phyloP scores from a whole-genome alignment of 345 rosid species.

The Clausena lansium region DNA sequence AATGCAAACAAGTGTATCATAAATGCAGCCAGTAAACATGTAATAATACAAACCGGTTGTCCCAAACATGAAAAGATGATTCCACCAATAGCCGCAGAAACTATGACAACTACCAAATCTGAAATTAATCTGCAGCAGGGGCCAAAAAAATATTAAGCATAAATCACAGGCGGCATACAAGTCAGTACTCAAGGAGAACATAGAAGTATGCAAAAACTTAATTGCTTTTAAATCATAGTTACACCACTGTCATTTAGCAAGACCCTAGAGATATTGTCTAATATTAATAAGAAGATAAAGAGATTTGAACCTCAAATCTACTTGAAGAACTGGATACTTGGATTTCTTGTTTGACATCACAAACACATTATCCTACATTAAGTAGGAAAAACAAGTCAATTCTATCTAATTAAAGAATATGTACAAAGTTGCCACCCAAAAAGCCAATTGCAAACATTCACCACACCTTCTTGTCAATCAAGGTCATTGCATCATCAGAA shows the following conservation, averaged over 20 bases:
- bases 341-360: slow-evolving; percentile 99
- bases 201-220: not conserved
- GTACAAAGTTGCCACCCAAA: not conserved
- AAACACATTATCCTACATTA: slow-evolving; percentile 78
- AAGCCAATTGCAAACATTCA: not conserved
- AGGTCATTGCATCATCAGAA: slow-evolving; percentile 78
- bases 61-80: slow-evolving; percentile 92
- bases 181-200: slow-evolving; percentile 9
- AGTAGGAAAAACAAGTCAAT: slow-evolving; percentile 21
- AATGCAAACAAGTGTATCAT: slow-evolving; percentile 13
- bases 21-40: slow-evolving; percentile 12
- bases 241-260: not conserved
- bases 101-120: slow-evolving; percentile 92
- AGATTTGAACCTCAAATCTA: slow-evolving; percentile 72
- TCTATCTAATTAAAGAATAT: not conserved
- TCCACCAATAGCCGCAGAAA: slow-evolving; percentile 99
- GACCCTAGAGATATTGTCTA: not conserved
- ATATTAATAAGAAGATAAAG: not conserved
- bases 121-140: slow-evolving; percentile 73
- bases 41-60: slow-evolving; percentile 76
- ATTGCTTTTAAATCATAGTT: not conserved
- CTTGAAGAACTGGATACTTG: slow-evolving; percentile 96
- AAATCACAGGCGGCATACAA: slow-evolving; percentile 18
- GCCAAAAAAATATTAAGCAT: slow-evolving; percentile 20
- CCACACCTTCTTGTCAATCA: slow-evolving; percentile 90